Base-by-base conservation (phyloP, 208 protist genomes). In the Trichomonas vaginalis region DNA sequence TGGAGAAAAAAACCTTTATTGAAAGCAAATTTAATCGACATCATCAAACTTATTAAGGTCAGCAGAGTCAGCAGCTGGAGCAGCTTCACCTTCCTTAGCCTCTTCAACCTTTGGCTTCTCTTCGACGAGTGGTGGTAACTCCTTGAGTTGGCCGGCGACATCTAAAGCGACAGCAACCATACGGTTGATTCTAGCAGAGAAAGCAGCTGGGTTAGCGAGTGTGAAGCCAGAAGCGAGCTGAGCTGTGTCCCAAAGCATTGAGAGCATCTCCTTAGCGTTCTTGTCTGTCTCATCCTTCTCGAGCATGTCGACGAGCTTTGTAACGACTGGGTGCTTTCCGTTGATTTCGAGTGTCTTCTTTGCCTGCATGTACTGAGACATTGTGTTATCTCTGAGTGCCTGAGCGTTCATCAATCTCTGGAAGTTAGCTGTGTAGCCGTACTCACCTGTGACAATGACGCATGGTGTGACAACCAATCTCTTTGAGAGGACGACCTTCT, bases 311-410 rank as follows among this genome's bases (percentile, higher is more conserved):
- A 97, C 96, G 14, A 99, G 98, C 96, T 98, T 97, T 95, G 97
- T 97, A 87, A 99, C 97, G 97, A 99, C 99, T 49, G 98, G 46
- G 97, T 99, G 98, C 51, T 98, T 96, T 42, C 99, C 98, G 98
- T 99, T 99, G 97, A 99, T 97, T 98, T 99, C 99, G 96, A 99
- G 97, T 46, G 98, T 99, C 98, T 99, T 99, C 98, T 99, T 99
- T 39, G 98, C 98, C 46, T 97, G 97, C 98, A 99, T 99, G 98
- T 99, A 99, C 80, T 97, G 97, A 9, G 98, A 98, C 98, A 99
- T 99, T 96, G 97, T 98, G 46, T 97, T 98, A 97, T 99, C 99
- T 97, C 98, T 97, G 23, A 99, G 98, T 14, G 99, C 98, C 98
- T 99, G 99, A 96, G 98, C 98, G 97, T 99, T 99, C 99, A 99